Percentiles rank a stretch among this genome's conserved stretches.
phyloP scores from a whole-genome alignment of 768 basidiomycete species.

The Leccinum incarnatum region DNA sequence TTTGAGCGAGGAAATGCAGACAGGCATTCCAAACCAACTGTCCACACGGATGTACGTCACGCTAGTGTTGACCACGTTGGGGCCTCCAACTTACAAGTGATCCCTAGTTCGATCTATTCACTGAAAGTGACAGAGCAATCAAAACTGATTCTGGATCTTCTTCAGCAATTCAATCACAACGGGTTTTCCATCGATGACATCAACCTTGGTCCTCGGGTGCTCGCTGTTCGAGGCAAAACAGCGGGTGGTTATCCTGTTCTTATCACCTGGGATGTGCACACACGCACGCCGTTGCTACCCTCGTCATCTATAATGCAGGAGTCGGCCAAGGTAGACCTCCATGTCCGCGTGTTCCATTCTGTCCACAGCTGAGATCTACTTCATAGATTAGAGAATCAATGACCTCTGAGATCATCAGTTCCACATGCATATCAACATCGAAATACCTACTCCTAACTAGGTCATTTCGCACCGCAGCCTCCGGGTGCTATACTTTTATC shows the following conservation, averaged over 20 bases:
- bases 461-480: background rate
- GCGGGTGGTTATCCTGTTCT: background rate
- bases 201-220: slow-evolving; percentile 14
- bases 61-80: background rate
- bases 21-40: background rate
- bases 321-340: slow-evolving; percentile 1
- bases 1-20: background rate
- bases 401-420: background rate
- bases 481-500: slow-evolving; percentile 6
- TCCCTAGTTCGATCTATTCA: slow-evolving; percentile 7
- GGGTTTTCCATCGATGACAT: background rate
- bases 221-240: slow-evolving; percentile 3
- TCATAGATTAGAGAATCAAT: background rate
- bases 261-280: slow-evolving; percentile 16
- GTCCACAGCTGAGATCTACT: background rate
- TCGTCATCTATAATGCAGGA: background rate
- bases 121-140: slow-evolving; percentile 4
- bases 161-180: slow-evolving; percentile 7
- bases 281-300: slow-evolving; percentile 3
- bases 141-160: slow-evolving; percentile 7
- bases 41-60: slow-evolving; percentile 4
- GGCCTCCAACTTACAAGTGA: background rate
- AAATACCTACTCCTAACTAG: slow-evolving; percentile 17
- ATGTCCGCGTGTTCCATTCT: background rate
- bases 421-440: slow-evolving; percentile 14